Percentiles rank a stretch among this genome's conserved stretches.
These are phyloP conservation scores for Eimeria zaria DNA, from an alignment of 169 alveolate genomes.

Conservation along the genomic window DNA sequence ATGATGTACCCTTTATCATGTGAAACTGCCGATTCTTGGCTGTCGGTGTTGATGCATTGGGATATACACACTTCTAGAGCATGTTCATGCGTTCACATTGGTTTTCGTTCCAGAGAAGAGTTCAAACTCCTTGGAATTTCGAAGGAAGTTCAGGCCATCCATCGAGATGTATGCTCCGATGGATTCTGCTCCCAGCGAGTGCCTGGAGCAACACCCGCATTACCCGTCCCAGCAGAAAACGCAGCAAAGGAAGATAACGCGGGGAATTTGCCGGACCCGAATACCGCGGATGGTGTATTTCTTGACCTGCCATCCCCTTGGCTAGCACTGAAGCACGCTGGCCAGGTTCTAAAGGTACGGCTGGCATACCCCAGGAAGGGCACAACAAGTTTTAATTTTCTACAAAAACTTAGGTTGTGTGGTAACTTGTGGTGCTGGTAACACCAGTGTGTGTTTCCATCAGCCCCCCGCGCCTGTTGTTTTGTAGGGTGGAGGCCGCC, in stretches of 20 bases:
- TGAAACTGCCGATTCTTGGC: not conserved
- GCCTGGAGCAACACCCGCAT: not conserved
- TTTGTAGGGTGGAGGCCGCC: constrained; percentile 87
- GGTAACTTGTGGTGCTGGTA: not conserved
- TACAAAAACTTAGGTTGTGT: not conserved
- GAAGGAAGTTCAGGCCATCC: constrained; percentile 80
- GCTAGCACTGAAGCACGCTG: constrained; percentile 90
- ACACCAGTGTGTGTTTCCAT: not conserved
- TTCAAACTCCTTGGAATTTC: constrained; percentile 68
- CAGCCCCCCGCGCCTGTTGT: not conserved
- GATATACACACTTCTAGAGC: not conserved
- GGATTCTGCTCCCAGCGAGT: constrained; percentile 86
- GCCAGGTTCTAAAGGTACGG: constrained; percentile 85
- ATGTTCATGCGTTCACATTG: not conserved
- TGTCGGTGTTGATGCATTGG: not conserved
- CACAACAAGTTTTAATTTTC: not conserved
- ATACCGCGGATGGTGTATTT: constrained; percentile 88
- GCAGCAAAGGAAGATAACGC: not conserved
- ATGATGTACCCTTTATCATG: not conserved
- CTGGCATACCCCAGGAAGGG: not conserved
- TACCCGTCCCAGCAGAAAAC: not conserved
- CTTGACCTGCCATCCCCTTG: constrained; percentile 94
- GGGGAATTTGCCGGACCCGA: constrained; percentile 43
- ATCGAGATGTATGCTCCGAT: constrained; percentile 91
- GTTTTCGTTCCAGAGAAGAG: constrained; percentile 41